Conservation (phyloP, 169 alveolate species). For the Theileria annulata region DNA sequence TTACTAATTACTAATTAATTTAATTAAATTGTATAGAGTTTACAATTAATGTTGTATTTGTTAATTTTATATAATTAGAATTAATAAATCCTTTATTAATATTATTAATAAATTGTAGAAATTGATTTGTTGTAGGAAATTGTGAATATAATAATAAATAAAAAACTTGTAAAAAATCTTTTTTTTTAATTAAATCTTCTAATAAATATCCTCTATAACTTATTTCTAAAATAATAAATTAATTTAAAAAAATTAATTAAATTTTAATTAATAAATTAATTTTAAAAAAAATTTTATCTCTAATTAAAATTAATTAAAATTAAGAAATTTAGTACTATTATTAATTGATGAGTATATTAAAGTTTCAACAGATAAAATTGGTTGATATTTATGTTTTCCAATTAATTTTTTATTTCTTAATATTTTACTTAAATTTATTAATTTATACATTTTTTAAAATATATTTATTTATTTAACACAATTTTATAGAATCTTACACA, state of each 20-base stretch:
- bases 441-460: not conserved
- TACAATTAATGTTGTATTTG: too few species aligned
- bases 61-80: not conserved
- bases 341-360: constrained; percentile 53
- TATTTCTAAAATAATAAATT: constrained; percentile 37
- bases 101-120: not conserved
- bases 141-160: constrained; percentile 39
- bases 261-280: too few species aligned
- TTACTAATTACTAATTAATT: too few species aligned
- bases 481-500: not conserved
- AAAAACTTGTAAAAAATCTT: constrained; percentile 30
- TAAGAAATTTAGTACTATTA: constrained; percentile 26
- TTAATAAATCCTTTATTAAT: constrained; percentile 9
- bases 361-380: constrained; percentile 48
- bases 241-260: too few species aligned
- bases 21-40: too few species aligned
- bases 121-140: constrained; percentile 17
- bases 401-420: constrained; percentile 5
- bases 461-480: not conserved
- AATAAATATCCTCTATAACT: constrained; percentile 52
- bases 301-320: too few species aligned
- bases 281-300: too few species aligned
- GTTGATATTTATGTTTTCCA: constrained; percentile 27
- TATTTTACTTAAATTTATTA: constrained; percentile 18
- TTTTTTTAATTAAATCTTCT: constrained; percentile 12